A percentile compares a stretch with the other conserved stretches of the same genome.
These are phyloP conservation scores for Mrakia frigida DNA, from an alignment of 768 basidiomycete species.

Conservation along the genomic window DNA sequence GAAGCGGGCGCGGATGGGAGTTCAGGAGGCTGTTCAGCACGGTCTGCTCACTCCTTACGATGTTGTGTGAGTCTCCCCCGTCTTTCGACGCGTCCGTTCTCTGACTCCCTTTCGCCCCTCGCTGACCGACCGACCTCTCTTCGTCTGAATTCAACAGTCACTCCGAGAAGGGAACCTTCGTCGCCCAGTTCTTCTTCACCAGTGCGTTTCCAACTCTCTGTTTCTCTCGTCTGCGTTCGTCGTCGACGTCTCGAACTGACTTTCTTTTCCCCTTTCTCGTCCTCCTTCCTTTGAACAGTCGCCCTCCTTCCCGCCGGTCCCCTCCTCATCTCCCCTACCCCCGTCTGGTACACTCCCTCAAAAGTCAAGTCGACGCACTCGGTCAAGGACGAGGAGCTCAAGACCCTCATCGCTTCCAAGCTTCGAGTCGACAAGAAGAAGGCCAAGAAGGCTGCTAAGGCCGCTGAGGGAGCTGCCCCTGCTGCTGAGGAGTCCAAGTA, in stretches of 20 bases:
- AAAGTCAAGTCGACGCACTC: constrained; percentile 84
- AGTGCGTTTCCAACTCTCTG: constrained; percentile 17
- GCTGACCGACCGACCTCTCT: constrained; percentile 37
- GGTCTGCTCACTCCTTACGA: constrained; percentile 90
- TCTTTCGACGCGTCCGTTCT: not conserved
- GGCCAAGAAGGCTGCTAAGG: constrained; percentile 73
- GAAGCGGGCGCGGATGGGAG: constrained; percentile 88
- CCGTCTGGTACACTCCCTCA: constrained; percentile 89
- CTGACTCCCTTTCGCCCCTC: not conserved
- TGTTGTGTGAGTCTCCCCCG: constrained; percentile 62
- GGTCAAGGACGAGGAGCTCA: constrained; percentile 79
- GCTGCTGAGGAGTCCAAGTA: constrained; percentile 38
- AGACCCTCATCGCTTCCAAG: constrained; percentile 67
- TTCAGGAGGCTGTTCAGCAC: constrained; percentile 94
- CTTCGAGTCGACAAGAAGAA: constrained; percentile 87
- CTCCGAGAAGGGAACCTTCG: constrained; percentile 57
- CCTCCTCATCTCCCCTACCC: constrained; percentile 75
- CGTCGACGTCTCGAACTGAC: not conserved
- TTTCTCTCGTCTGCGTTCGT: constrained; percentile 35
- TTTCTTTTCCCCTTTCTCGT: not conserved
- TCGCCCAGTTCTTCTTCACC: constrained; percentile 96
- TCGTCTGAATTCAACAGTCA: constrained; percentile 61
- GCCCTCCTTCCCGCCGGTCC: constrained; percentile 87
- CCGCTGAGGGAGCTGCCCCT: constrained; percentile 49
- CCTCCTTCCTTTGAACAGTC: constrained; percentile 42